Conservation (phyloP, 108 stramenopile genomes). For the Mediolabrus comicus region DNA sequence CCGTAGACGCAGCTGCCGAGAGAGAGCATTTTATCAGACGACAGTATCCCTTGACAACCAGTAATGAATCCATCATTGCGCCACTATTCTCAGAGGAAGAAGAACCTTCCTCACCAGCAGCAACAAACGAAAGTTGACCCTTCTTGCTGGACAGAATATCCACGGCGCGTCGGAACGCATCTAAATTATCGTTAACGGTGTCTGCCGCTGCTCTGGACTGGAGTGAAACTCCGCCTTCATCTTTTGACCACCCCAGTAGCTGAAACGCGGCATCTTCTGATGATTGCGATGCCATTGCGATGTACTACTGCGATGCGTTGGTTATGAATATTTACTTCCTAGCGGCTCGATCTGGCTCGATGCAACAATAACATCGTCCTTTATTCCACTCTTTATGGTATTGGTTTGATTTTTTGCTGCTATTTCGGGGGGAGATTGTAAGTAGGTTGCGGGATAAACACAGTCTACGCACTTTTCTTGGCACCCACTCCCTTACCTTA, state of each 20-base stretch:
- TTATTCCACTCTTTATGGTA: too few relatives aligned
- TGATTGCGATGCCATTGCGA: background rate
- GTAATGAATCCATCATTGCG: background rate
- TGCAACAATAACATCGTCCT: too few relatives aligned
- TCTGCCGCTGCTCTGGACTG: background rate
- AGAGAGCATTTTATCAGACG: conserved; percentile 12
- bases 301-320: background rate
- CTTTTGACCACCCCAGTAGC: background rate
- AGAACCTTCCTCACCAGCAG: too few relatives aligned
- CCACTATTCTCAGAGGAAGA: background rate
- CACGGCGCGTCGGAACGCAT: background rate
- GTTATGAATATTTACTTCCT: too few relatives aligned
- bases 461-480: too few relatives aligned
- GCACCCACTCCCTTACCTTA: too few relatives aligned
- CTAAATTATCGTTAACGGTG: background rate
- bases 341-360: too few relatives aligned
- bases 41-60: conserved; percentile 13
- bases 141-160: background rate
- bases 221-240: background rate
- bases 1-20: background rate
- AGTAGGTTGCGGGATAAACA: too few relatives aligned
- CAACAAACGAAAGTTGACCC: background rate
- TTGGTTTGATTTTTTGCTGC: too few relatives aligned
- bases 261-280: background rate
- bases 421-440: too few relatives aligned